A percentile compares a stretch with the other conserved stretches of the same genome.
Evolutionary conservation across 306 rosid genomes (phyloP).

Genomic region (Astragalus glycyphyllos): DNA sequence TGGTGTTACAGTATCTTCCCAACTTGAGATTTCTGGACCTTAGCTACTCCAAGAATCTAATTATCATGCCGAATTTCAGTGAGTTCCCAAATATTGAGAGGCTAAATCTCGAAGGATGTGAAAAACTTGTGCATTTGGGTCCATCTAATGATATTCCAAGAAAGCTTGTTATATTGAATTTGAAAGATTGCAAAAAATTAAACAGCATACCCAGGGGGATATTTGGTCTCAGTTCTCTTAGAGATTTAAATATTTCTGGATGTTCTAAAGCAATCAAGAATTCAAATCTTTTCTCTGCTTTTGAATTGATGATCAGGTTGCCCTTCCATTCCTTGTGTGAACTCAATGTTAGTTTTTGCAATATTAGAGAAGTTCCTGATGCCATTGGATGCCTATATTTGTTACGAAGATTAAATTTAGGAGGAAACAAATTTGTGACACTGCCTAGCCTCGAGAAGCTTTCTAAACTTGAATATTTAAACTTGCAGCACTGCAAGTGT

Average conservation of each 20-base stretch:
- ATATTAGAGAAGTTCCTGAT: background rate
- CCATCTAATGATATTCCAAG: conserved; percentile 4
- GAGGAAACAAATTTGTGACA: background rate
- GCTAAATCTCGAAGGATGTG: background rate
- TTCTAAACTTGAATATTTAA: too few species aligned
- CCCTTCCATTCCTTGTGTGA: background rate
- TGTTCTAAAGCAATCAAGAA: background rate
- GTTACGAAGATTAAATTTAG: background rate
- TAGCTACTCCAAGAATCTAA: background rate
- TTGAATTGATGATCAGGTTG: background rate
- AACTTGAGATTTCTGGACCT: background rate
- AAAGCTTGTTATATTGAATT: too few species aligned
- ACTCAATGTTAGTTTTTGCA: background rate
- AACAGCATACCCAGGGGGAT: background rate
- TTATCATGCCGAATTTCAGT: background rate
- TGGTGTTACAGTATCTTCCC: background rate
- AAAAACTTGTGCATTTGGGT: background rate
- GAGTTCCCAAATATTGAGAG: background rate
- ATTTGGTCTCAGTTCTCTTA: background rate
- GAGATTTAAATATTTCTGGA: background rate
- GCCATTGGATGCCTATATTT: background rate
- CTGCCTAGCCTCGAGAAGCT: too few species aligned
- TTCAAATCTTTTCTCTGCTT: background rate
- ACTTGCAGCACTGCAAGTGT: background rate
- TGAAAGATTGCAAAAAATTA: too few species aligned